Conservation (phyloP, 169 alveolate genomes). For the Theileria parva region DNA sequence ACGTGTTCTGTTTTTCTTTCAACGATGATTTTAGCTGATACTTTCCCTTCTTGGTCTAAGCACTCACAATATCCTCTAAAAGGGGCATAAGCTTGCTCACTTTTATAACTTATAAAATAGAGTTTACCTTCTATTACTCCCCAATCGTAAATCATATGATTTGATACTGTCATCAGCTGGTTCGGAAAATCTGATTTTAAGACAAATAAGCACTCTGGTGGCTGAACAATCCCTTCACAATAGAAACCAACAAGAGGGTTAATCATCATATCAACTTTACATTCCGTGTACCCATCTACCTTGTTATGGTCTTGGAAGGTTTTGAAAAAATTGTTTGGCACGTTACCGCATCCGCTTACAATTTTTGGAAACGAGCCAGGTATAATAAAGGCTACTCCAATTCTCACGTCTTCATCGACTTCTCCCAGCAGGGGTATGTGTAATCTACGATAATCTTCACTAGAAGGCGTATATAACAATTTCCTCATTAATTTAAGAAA, state of each 20-base stretch:
- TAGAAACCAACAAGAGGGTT: constrained; percentile 31
- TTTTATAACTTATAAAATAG: constrained; percentile 1
- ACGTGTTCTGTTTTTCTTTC: constrained; percentile 6
- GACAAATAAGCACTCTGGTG: constrained; percentile 9
- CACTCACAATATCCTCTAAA: constrained; percentile 39
- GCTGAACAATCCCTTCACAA: constrained; percentile 34
- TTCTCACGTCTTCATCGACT: background rate
- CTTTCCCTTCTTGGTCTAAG: background rate
- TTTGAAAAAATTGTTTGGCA: background rate
- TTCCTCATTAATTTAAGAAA: background rate
- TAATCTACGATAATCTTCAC: background rate
- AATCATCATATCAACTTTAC: constrained; percentile 38
- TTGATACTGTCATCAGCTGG: background rate
- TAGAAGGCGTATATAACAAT: background rate
- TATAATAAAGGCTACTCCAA: constrained; percentile 21
- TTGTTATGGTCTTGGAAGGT: background rate
- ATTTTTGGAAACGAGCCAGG: background rate
- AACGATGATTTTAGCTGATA: constrained; percentile 10
- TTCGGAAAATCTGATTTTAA: background rate
- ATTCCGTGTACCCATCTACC: background rate
- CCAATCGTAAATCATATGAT: background rate
- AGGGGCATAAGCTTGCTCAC: background rate
- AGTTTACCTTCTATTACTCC: background rate
- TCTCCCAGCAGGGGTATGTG: background rate
- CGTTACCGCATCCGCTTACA: constrained; percentile 22